These are phyloP conservation scores for Phlebiopsis gigantea DNA, from an alignment of 768 basidiomycete genomes.

Conservation along the genomic window DNA sequence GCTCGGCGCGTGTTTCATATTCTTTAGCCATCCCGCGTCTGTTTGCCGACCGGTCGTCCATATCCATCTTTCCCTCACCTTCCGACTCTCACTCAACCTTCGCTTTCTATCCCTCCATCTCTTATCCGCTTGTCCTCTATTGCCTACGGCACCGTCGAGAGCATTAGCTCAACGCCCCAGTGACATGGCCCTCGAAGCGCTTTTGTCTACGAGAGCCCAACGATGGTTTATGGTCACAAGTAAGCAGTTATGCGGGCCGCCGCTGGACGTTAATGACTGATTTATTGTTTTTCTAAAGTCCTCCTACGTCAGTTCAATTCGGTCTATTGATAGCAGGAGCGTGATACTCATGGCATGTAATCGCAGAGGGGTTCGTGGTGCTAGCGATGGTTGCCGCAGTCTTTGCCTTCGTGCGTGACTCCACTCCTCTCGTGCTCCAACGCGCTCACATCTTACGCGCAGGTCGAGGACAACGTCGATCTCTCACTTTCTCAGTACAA, in stretches of 20 bases:
- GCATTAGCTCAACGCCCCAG: background rate
- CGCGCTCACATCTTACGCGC: background rate
- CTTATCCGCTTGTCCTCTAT: background rate
- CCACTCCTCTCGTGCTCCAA: background rate
- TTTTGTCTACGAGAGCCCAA: constrained; percentile 71
- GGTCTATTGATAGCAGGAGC: too few species aligned
- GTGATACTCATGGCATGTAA: too few species aligned
- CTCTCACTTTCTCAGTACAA: constrained; percentile 45
- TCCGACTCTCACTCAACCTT: background rate
- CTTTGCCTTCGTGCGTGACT: constrained; percentile 51
- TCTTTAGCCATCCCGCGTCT: background rate
- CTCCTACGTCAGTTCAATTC: constrained; percentile 48
- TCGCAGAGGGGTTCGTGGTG: constrained; percentile 68
- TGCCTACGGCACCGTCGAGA: background rate
- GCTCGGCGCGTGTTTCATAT: constrained; percentile 2
- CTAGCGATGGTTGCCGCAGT: constrained; percentile 69
- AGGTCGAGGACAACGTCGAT: constrained; percentile 47
- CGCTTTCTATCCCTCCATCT: background rate
- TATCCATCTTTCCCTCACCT: background rate
- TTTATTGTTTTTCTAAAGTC: constrained; percentile 31
- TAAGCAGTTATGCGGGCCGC: constrained; percentile 28
- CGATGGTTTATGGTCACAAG: constrained; percentile 66
- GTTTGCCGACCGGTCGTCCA: background rate
- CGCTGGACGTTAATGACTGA: background rate
- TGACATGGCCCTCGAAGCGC: constrained; percentile 64